A percentile compares a stretch with the other conserved stretches of the same genome.
Conservation (phyloP, 306 rosid species). For the Ormosia emarginata region DNA sequence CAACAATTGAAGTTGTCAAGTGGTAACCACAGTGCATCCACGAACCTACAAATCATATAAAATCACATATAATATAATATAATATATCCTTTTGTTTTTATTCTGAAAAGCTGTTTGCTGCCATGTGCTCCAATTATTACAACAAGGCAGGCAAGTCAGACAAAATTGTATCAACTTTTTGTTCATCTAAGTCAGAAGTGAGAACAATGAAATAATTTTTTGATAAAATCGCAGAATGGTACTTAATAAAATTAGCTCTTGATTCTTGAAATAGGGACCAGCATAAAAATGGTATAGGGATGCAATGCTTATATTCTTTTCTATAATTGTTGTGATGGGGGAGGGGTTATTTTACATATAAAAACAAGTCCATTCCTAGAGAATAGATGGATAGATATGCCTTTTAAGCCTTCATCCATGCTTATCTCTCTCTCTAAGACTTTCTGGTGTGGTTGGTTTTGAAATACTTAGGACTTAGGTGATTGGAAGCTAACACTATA, state of each 20-base stretch:
- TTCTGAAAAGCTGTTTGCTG: neutral
- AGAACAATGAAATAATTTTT: neutral
- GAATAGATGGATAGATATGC: too few relatives aligned
- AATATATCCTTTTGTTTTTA: neutral
- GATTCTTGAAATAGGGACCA: too few relatives aligned
- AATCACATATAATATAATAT: neutral
- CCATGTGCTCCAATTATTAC: neutral
- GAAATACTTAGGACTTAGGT: too few relatives aligned
- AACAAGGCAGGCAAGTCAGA: neutral
- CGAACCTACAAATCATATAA: conserved; percentile 43
- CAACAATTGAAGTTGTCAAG: conserved; percentile 81
- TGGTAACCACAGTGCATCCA: conserved; percentile 91
- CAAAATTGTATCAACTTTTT: neutral
- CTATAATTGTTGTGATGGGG: neutral
- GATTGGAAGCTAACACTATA: neutral
- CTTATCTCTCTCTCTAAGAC: too few relatives aligned
- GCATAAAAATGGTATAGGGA: too few relatives aligned
- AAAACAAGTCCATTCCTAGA: neutral
- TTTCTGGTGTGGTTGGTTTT: too few relatives aligned
- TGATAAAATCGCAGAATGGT: too few relatives aligned
- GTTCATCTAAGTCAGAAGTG: neutral
- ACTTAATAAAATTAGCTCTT: too few relatives aligned
- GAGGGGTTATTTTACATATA: neutral
- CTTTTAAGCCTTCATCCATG: too few relatives aligned
- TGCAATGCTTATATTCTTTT: neutral